phyloP scores from a whole-genome alignment of 2,329 filamentous ascomycete species.

The Talaromyces sp. region DNA sequence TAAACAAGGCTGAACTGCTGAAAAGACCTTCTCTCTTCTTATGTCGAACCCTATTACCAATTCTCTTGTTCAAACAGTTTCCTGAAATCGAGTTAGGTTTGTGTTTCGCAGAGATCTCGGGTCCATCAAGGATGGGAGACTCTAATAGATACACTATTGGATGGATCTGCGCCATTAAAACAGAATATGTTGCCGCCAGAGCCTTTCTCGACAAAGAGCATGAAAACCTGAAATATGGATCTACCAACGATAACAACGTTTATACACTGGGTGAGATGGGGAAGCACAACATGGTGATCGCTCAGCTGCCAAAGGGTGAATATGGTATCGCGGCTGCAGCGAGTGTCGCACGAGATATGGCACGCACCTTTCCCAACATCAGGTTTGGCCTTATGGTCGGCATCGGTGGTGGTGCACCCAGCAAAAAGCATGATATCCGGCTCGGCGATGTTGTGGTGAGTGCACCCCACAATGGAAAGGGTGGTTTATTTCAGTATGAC shows the following conservation, averaged over 20 bases:
- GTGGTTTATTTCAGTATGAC: conserved; percentile 27
- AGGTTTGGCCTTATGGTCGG: conserved; percentile 42
- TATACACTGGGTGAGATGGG: conserved; percentile 27
- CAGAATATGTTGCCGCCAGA: conserved; percentile 36
- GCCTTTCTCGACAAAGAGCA: conserved; percentile 39
- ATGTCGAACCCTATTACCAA: neutral
- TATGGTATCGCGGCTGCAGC: conserved; percentile 29
- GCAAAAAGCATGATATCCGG: conserved; percentile 1
- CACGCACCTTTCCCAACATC: conserved; percentile 25
- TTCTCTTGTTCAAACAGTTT: neutral
- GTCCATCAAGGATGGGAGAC: neutral
- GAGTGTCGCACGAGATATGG: conserved; percentile 26
- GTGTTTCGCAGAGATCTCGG: no score
- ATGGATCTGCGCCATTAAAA: conserved; percentile 39
- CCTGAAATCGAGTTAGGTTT: no score
- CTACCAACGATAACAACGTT: conserved; percentile 21
- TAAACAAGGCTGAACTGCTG: neutral
- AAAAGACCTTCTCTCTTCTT: neutral
- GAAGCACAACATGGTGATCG: conserved; percentile 27
- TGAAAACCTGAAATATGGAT: conserved; percentile 14
- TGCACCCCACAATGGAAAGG: conserved; percentile 12
- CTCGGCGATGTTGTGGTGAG: conserved; percentile 20
- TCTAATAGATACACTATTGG: neutral
- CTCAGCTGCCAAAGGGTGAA: conserved; percentile 25
- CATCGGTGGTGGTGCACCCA: conserved; percentile 32